These are phyloP conservation scores for Neofusicoccum umdonicola DNA, from an alignment of 2,329 filamentous ascomycete genomes.

Conservation along the genomic window DNA sequence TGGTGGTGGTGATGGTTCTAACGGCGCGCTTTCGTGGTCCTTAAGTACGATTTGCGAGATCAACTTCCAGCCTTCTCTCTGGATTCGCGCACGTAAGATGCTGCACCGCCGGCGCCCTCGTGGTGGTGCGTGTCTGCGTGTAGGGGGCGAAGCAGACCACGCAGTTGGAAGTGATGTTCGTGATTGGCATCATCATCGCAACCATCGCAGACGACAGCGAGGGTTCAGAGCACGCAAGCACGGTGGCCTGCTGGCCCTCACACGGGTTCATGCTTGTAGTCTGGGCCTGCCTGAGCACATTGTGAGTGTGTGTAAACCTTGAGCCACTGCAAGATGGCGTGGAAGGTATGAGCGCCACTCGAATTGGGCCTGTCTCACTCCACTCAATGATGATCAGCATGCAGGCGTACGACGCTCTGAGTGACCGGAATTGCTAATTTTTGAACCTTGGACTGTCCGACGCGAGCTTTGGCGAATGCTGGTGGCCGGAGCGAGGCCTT, in stretches of 20 bases:
- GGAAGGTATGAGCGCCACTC: not conserved
- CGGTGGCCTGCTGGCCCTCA: not conserved
- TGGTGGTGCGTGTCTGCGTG: not conserved
- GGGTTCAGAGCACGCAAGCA: slow-evolving; percentile 5
- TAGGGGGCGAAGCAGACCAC: not conserved
- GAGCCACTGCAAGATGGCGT: slow-evolving; percentile 9
- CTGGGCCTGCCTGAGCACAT: not conserved
- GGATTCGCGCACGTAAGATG: not conserved
- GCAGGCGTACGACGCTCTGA: slow-evolving; percentile 1
- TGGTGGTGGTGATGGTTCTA: not conserved
- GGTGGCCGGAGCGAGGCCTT: not conserved
- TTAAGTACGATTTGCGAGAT: not conserved
- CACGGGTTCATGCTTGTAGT: not conserved
- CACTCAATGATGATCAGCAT: not conserved
- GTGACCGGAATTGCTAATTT: not conserved
- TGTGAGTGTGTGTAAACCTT: not conserved
- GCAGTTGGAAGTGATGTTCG: slow-evolving; percentile 13
- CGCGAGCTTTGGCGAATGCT: not conserved
- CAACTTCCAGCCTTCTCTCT: not conserved
- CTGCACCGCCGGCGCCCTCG: not conserved
- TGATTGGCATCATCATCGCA: not conserved
- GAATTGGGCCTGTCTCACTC: slow-evolving; percentile 8
- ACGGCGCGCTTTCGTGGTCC: not conserved
- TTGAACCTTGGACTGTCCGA: not conserved
- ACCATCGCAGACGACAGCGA: not conserved